A percentile compares a stretch with the other conserved stretches of the same genome.
Evolutionary conservation across 805 yeast species (phyloP).

Genomic region (Metschnikowia koreensis): DNA sequence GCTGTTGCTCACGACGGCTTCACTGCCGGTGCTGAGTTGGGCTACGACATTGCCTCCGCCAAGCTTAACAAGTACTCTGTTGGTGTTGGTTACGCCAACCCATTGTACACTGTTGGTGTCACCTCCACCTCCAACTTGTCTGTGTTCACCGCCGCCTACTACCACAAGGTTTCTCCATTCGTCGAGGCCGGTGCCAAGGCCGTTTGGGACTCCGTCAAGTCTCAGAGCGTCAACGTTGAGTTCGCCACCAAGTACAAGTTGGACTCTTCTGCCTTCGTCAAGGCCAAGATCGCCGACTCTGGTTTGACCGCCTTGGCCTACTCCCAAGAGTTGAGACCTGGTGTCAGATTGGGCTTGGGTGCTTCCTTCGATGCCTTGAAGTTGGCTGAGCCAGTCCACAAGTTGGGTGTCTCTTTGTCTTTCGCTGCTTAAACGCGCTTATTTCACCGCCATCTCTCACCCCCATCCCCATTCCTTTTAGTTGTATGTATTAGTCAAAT

Average conservation of each 20-base stretch:
- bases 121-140: constrained; percentile 83
- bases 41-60: constrained; percentile 92
- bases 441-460: background rate
- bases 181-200: constrained; percentile 99
- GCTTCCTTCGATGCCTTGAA: constrained; percentile 94
- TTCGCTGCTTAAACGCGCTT: constrained; percentile 69
- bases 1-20: constrained; percentile 94
- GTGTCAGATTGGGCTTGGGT: constrained; percentile 96
- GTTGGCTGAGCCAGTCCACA: constrained; percentile 95
- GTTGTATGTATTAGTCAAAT: constrained; percentile 6
- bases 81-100: constrained; percentile 89
- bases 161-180: constrained; percentile 87
- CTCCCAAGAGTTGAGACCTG: constrained; percentile 93
- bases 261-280: constrained; percentile 84
- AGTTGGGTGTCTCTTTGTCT: constrained; percentile 91
- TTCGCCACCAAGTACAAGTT: constrained; percentile 92
- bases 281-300: constrained; percentile 95
- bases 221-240: constrained; percentile 85
- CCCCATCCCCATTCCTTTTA: background rate
- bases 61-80: constrained; percentile 91
- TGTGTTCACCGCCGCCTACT: constrained; percentile 91
- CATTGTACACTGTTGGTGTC: constrained; percentile 81
- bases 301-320: constrained; percentile 92
- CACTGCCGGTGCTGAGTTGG: constrained; percentile 95
- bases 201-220: constrained; percentile 84